phyloP scores from a whole-genome alignment of 257 asterid species.

The Solanum piurae region DNA sequence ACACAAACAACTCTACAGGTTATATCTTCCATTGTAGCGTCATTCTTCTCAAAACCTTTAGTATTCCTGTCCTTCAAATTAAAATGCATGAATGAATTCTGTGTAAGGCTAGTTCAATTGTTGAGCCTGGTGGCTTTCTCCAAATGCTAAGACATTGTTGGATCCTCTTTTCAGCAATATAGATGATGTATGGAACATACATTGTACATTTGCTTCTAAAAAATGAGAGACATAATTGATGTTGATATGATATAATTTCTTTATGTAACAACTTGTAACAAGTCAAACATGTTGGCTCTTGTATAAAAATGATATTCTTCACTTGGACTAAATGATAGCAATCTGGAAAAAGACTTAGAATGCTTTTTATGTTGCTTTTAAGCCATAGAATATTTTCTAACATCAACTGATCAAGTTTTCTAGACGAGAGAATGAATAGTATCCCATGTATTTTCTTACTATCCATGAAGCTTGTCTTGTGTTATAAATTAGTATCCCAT shows the following conservation, averaged over 20 bases:
- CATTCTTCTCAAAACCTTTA: too few relatives aligned
- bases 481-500: too few relatives aligned
- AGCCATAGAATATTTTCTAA: not conserved
- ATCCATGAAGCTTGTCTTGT: too few relatives aligned
- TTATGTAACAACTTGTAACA: not conserved
- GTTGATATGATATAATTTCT: not conserved
- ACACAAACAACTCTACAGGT: too few relatives aligned
- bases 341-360: not conserved
- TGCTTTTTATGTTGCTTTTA: not conserved
- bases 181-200: conserved; percentile 12
- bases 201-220: not conserved
- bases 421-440: not conserved
- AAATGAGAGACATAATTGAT: not conserved
- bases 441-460: too few relatives aligned
- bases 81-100: too few relatives aligned
- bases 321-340: not conserved
- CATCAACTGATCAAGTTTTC: not conserved
- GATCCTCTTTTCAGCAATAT: conserved; percentile 81
- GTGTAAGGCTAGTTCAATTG: too few relatives aligned
- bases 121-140: conserved; percentile 11
- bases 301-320: not conserved
- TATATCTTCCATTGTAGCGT: too few relatives aligned
- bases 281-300: not conserved
- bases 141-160: conserved; percentile 67
- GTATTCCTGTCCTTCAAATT: too few relatives aligned